A percentile compares a stretch with the other conserved stretches of the same genome.
Conservation (phyloP, 108 stramenopile genomes). For the Discostella stelligeroides region DNA sequence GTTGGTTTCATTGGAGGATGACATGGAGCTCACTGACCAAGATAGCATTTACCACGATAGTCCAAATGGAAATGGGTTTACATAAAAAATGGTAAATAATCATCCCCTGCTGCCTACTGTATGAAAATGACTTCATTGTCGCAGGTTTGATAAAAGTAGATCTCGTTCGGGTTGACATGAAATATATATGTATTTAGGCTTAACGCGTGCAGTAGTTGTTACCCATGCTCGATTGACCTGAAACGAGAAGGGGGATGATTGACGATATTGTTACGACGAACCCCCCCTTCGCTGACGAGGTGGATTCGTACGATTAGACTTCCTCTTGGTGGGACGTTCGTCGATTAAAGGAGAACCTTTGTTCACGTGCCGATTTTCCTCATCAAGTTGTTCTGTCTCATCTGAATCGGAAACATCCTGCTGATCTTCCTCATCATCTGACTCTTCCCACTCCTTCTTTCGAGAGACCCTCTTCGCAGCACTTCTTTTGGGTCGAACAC, state of each 20-base stretch:
- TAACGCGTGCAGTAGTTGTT: no score
- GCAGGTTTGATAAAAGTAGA: no score
- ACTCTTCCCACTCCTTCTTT: constrained; percentile 41
- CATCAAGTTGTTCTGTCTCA: constrained; percentile 15
- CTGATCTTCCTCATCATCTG: constrained; percentile 27
- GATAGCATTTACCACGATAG: constrained; percentile 30
- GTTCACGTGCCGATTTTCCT: constrained; percentile 39
- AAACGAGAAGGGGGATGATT: not conserved
- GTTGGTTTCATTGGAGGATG: constrained; percentile 28
- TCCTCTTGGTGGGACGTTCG: not conserved
- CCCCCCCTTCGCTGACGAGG: not conserved
- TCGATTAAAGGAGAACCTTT: not conserved
- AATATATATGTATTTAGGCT: no score
- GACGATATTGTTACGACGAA: not conserved
- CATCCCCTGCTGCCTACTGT: not conserved
- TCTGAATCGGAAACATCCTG: constrained; percentile 22
- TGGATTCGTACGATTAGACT: constrained; percentile 4
- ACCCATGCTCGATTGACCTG: not conserved
- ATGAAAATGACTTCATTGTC: no score
- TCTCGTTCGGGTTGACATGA: no score
- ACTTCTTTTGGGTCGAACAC: constrained; percentile 53
- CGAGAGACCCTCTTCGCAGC: constrained; percentile 46
- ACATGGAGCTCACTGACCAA: constrained; percentile 39
- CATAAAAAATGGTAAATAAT: constrained; percentile 8
- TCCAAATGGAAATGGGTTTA: constrained; percentile 23